Evolutionary conservation across 805 yeast species (phyloP).

Genomic region (Saccharomycopsis fermentans): DNA sequence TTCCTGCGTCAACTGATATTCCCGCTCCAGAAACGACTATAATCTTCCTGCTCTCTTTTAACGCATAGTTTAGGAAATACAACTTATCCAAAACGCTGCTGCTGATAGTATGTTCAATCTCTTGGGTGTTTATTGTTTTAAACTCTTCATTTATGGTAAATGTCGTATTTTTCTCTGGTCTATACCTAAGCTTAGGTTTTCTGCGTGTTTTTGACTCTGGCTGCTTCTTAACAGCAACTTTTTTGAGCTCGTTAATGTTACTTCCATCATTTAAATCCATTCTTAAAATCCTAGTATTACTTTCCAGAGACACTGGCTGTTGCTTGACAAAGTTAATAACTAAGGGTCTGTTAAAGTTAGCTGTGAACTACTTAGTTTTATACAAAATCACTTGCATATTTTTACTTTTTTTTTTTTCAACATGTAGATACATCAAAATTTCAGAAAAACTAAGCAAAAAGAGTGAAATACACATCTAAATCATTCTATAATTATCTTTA

Average conservation of each 20-base stretch:
- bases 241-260: neutral
- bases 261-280: neutral
- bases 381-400: neutral
- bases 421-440: neutral
- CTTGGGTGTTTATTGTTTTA: constrained; percentile 23
- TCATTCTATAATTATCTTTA: no score
- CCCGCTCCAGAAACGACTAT: constrained; percentile 84
- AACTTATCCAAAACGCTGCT: constrained; percentile 26
- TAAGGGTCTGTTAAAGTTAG: no score
- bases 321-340: no score
- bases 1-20: constrained; percentile 81
- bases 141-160: constrained; percentile 26
- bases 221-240: no score
- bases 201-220: constrained; percentile 19
- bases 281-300: neutral
- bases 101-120: constrained; percentile 26
- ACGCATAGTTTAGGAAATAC: constrained; percentile 41
- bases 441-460: neutral
- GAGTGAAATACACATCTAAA: no score
- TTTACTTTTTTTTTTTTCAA: neutral
- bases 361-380: no score
- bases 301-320: neutral
- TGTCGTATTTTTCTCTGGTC: constrained; percentile 39
- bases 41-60: constrained; percentile 45
- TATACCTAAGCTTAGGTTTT: constrained; percentile 36